Base-by-base conservation (phyloP, 2,329 filamentous ascomycete species). In the Stagonosporopsis rhizophila region DNA sequence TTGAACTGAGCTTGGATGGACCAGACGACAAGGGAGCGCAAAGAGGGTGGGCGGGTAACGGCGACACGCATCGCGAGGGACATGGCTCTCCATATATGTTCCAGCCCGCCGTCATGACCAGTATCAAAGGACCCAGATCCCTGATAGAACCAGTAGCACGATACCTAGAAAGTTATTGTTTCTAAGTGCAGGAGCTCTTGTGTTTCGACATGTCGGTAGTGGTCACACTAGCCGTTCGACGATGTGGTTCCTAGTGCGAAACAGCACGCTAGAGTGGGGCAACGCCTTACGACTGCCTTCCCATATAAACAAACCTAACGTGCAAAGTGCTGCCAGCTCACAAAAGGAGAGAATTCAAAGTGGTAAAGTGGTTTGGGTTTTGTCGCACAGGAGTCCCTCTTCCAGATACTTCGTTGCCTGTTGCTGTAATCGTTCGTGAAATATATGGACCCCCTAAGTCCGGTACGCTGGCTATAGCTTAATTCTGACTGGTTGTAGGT, bases 31-130 rank as follows among this genome's bases (percentile, higher is more conserved):
- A 46, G 28, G 28, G 6, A 12, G 17, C n/a, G 30, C 6, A 40
- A 25, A 30, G 17, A 27, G n/a, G 20, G 40, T 45, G 32, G 23
- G 32, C 15, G 22, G 37, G 49, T 27, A 48, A 25, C 32, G 34
- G 34, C 39, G 47, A 39, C 49, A 37, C 12, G 28, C 34, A 22
- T 41, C 44, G 40, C 49, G 52, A n/a, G 52, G 46, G 27, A 52
- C 44, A 44, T 46, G 40, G 59, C 47, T 46, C 35, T 27, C 54
- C 58, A 61, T 58, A 65, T 61, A 64, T 48, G 44, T 55, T 25
- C 12, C 27, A 39, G 47, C 35, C 50, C 52, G 52, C 51, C 47
- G 53, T 60, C 15, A 12, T 30, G 39, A 41, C 25, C 41, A 37
- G 28, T 35, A 32, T 34, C 34, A 27, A 39, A 17, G 14, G 32